Evolutionary conservation across 148 eudicot genomes (phyloP), one percentile per base, ranked within the genome.

Genomic region (Talinum fruticosum): DNA sequence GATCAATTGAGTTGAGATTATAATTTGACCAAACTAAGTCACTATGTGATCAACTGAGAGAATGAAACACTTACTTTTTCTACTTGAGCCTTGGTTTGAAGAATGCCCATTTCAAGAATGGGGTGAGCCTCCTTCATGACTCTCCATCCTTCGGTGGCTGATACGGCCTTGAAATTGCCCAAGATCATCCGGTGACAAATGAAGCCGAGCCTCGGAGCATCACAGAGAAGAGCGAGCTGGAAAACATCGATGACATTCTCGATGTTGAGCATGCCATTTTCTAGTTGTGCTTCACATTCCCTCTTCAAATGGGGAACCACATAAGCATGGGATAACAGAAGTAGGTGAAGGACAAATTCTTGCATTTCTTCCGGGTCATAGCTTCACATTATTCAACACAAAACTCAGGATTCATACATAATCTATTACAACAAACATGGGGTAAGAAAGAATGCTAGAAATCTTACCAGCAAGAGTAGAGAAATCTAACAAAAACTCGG

Each of bases 171-270:
- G 78, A 93, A 67, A 75, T 89, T 93, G 62, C 73, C 66, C 61
- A 87, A 38, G 62, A 96, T 88, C 85, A 86, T 81, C 35, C 96
- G 92, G 76, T 89, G 95, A 80, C 96, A 91, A 62, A 91, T 78
- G 73, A 91, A 84, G 84, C 93, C 57, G 34, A 96, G 92, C 32
- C 97, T 87, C 54, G 99, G 92, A 19, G 93, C 88, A 75, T 96
- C 98, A 84, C 99, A 93, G 28, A 96, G 86, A 70, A 93, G 82
- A 45, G 98, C 91, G 8, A 96, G 86, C 85, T 96, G 99, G 76
- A 93, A 93, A 26, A 89, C 81, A 47, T 96, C 99, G 0, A 89
- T 49, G 6, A 83, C 86, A 57, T 96, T 91, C 68, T 93, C 97
- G 12, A 79, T 65, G 38, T 71, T 90, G 10, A 96, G 84, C 78